These are phyloP conservation scores for Cryphonectria nitschkei DNA, from an alignment of 2,329 filamentous ascomycete genomes.

Conservation along the genomic window DNA sequence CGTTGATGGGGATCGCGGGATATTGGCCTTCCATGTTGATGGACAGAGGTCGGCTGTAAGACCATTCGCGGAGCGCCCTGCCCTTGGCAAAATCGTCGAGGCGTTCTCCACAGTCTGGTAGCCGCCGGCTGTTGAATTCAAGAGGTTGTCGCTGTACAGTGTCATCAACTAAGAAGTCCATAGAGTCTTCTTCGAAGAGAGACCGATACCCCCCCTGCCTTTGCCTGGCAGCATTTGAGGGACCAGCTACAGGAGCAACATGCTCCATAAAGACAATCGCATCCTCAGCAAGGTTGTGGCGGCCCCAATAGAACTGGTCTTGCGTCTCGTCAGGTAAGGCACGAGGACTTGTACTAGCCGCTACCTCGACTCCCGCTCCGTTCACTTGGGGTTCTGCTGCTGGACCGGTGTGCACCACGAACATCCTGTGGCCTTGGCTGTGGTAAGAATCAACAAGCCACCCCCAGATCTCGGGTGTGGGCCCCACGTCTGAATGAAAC, in stretches of 20 bases:
- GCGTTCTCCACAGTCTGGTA: neutral
- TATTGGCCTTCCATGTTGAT: constrained; percentile 34
- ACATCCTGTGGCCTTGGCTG: constrained; percentile 1
- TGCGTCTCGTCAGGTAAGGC: neutral
- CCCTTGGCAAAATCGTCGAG: constrained; percentile 19
- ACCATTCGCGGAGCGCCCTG: constrained; percentile 35
- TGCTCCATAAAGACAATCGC: constrained; percentile 1
- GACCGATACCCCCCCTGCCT: neutral
- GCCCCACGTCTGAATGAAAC: constrained; percentile 14
- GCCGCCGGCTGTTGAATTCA: neutral
- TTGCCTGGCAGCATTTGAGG: neutral
- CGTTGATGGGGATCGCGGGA: constrained; percentile 42
- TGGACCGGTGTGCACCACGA: constrained; percentile 1
- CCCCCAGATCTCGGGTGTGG: constrained; percentile 17
- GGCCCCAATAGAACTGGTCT: constrained; percentile 7
- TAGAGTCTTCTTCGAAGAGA: neutral
- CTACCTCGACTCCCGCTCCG: neutral
- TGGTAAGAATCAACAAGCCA: constrained; percentile 10
- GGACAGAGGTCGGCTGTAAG: constrained; percentile 35
- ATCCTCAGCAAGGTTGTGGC: constrained; percentile 7
- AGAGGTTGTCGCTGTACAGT: neutral
- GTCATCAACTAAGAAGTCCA: neutral
- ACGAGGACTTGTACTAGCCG: neutral
- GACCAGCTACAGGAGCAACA: neutral
- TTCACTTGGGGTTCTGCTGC: neutral